Percentiles rank a stretch among this genome's conserved stretches.
Evolutionary conservation across 768 basidiomycete species (phyloP).

Genomic region (Collybia nuda): DNA sequence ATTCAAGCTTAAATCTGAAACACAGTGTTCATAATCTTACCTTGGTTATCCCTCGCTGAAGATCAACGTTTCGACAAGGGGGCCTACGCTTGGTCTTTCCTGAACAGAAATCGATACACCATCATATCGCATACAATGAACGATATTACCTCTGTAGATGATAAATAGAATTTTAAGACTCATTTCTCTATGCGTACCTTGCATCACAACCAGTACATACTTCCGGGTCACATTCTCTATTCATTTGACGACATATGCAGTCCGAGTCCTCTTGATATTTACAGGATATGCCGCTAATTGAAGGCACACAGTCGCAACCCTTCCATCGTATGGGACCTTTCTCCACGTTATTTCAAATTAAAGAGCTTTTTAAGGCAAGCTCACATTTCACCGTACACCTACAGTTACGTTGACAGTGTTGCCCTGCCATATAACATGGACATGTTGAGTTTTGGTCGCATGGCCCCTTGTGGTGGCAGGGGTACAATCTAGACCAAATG

Average conservation of each 20-base stretch:
- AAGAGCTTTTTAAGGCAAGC: slow-evolving; percentile 6
- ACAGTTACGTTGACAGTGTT: slow-evolving; percentile 49
- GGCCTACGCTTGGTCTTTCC: slow-evolving; percentile 6
- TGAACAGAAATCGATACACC: slow-evolving; percentile 3
- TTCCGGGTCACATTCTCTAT: slow-evolving; percentile 55
- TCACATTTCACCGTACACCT: slow-evolving; percentile 32
- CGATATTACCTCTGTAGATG: no score
- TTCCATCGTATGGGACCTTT: slow-evolving; percentile 40
- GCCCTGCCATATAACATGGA: slow-evolving; percentile 32
- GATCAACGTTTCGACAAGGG: slow-evolving; percentile 13
- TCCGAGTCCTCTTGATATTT: slow-evolving; percentile 23
- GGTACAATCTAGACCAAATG: slow-evolving; percentile 21
- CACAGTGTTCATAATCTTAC: slow-evolving; percentile 6
- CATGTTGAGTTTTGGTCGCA: slow-evolving; percentile 40
- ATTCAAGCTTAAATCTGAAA: no score
- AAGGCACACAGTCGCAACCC: slow-evolving; percentile 38
- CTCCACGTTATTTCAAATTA: no score
- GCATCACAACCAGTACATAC: slow-evolving; percentile 45
- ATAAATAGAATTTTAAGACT: neutral
- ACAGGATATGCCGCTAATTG: slow-evolving; percentile 15
- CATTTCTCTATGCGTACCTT: slow-evolving; percentile 22
- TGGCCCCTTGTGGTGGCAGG: slow-evolving; percentile 48
- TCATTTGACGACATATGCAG: slow-evolving; percentile 35
- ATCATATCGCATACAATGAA: no score
- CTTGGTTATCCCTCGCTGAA: slow-evolving; percentile 19